Conservation (phyloP, 2,329 filamentous ascomycete species). For the Ophiostoma ulmi region DNA sequence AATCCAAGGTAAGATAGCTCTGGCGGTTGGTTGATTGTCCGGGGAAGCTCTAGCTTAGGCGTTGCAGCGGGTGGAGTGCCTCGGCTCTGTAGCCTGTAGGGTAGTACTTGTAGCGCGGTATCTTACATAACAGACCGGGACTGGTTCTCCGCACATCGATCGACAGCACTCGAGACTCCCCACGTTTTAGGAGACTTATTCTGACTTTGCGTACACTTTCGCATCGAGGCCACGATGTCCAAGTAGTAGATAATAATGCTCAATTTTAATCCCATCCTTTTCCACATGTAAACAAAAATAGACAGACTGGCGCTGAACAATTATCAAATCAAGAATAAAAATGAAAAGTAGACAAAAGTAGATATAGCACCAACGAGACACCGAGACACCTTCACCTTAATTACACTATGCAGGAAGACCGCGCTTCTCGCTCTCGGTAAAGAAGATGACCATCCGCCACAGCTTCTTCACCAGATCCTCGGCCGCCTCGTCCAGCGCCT, state of each 20-base stretch:
- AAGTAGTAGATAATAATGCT: neutral
- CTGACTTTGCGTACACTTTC: neutral
- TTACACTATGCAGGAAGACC: conserved; percentile 61
- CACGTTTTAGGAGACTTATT: too few relatives aligned
- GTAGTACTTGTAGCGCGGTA: neutral
- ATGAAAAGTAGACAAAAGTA: neutral
- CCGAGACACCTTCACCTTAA: neutral
- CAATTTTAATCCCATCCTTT: conserved; percentile 1
- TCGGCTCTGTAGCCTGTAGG: conserved; percentile 4
- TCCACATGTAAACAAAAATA: neutral
- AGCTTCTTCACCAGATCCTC: conserved; percentile 93
- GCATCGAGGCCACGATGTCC: neutral
- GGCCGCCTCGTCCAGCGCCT: conserved; percentile 89
- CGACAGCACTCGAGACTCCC: neutral
- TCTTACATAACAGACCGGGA: neutral
- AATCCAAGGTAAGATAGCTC: neutral
- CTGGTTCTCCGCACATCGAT: neutral
- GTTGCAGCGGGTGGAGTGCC: neutral
- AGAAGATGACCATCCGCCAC: conserved; percentile 98
- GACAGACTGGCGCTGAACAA: neutral
- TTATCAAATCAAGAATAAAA: neutral
- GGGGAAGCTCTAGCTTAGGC: neutral
- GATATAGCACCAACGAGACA: neutral
- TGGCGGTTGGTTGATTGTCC: neutral
- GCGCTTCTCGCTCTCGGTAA: conserved; percentile 87